phyloP scores from a whole-genome alignment of 768 basidiomycete genomes.

The Termitomyces sp. region DNA sequence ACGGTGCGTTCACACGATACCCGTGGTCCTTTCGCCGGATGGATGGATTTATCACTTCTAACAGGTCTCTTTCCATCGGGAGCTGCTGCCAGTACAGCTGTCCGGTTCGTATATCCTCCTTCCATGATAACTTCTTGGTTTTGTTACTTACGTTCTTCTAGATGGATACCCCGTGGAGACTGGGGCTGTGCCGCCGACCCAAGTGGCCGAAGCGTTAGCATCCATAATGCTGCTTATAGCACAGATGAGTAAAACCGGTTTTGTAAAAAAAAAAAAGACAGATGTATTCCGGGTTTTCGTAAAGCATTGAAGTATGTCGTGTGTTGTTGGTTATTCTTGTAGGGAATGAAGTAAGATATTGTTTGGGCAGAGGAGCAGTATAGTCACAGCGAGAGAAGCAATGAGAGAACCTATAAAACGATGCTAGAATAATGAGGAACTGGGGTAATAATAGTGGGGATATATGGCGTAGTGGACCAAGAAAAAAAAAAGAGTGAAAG shows the following conservation, averaged over 20 bases:
- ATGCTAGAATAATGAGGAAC: slow-evolving; percentile 18
- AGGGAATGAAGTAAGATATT: slow-evolving; percentile 12
- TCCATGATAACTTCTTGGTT: neutral
- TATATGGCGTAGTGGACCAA: slow-evolving; percentile 4
- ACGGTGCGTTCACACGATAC: slow-evolving; percentile 40
- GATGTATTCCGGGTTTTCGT: slow-evolving; percentile 7
- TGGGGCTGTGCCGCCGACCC: slow-evolving; percentile 97
- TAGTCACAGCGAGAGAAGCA: slow-evolving; percentile 12
- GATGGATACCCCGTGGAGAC: slow-evolving; percentile 92
- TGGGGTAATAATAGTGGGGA: slow-evolving; percentile 13
- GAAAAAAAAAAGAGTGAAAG: neutral
- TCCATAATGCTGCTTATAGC: slow-evolving; percentile 89
- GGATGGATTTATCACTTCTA: slow-evolving; percentile 9
- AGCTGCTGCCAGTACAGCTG: slow-evolving; percentile 86
- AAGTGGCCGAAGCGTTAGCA: slow-evolving; percentile 90
- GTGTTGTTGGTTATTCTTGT: neutral
- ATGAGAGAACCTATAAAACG: slow-evolving; percentile 12
- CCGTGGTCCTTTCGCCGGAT: neutral
- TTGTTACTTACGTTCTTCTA: slow-evolving; percentile 22
- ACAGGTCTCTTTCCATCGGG: slow-evolving; percentile 78
- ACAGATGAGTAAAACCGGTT: slow-evolving; percentile 20
- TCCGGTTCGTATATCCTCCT: slow-evolving; percentile 54
- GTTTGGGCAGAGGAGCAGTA: slow-evolving; percentile 12
- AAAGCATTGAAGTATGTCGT: neutral
- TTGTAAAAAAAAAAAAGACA: slow-evolving; percentile 6